Evolutionary conservation across 129 eudicot genomes (phyloP), one percentile per base, ranked within the genome.

Genomic region (Pseudognaphalium luteoalbum): DNA sequence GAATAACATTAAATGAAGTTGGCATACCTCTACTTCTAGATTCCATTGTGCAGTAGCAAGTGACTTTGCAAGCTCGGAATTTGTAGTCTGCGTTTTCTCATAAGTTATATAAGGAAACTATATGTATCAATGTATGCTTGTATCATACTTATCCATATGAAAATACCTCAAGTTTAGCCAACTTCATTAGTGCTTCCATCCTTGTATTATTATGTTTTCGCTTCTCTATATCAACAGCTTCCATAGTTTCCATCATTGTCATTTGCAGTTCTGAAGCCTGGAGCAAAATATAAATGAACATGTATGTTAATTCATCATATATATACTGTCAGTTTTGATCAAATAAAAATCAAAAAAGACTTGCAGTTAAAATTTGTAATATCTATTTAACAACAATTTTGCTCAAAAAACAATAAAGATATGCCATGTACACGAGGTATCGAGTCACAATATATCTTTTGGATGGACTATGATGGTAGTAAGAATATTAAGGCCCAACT

Each of bases 181-280:
- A 76, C 71, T 89, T 87, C 57, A 83, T 81, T 56, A 90, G 84
- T 65, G 86, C 92, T 84, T 93, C 97, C 98, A 90, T 93, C 79
- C 98, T 88, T 39, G 98, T 90, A 81, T 76, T 86, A 67, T 88
- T 90, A 78, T 93, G 98, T 78, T 93, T 93, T 83, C 87, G 98
- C 88, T 93, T 93, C 82, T 93, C 98, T 42, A 90, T 60, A 47
- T 93, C 98, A 68, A 78, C 97, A 62, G 98, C 98, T 30, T 93
- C 97, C 97, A 93, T 90, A 51, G 84, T 88, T 81, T 93, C 98
- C 90, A 90, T 93, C 97, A 88, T 88, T 35, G 90, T 88, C 54
- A 68, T 86, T 78, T 93, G 98, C 63, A 93, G 70, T 71, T 93
- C 87, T 62, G 96, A 90, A 78, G 97, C 98, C 98, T 93, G 85